A percentile compares a stretch with the other conserved stretches of the same genome.
Evolutionary conservation across 345 rosid genomes (phyloP).

Genomic region (Brassica incana): DNA sequence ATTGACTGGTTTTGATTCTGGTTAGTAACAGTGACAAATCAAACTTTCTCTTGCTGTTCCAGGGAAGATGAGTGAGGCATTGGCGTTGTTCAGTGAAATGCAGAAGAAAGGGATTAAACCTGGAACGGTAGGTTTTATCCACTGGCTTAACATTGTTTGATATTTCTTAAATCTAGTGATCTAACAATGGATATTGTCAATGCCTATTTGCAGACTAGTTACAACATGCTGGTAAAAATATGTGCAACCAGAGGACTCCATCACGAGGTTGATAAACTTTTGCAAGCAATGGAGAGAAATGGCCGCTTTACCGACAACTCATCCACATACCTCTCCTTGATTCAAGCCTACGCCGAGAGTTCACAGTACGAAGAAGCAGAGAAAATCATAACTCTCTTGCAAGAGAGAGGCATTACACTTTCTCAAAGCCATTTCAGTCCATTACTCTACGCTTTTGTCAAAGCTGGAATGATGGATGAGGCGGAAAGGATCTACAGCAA

Average conservation of each 20-base stretch:
- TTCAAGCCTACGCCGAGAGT: constrained; percentile 57
- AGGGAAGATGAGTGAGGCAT: constrained; percentile 69
- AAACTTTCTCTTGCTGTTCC: constrained; percentile 29
- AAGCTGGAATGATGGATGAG: constrained; percentile 58
- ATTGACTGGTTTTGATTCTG: constrained; percentile 2
- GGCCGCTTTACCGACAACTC: constrained; percentile 56
- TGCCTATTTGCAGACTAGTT: constrained; percentile 57
- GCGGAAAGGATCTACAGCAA: constrained; percentile 59
- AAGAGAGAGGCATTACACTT: constrained; percentile 48
- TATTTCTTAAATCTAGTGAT: neutral
- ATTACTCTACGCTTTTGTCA: constrained; percentile 53
- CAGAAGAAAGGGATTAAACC: constrained; percentile 75
- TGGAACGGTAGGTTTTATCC: constrained; percentile 54
- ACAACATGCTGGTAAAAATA: constrained; percentile 60
- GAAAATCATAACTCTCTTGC: constrained; percentile 53
- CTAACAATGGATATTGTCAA: neutral
- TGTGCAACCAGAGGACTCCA: constrained; percentile 52
- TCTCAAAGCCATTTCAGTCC: constrained; percentile 57
- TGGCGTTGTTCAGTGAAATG: constrained; percentile 57
- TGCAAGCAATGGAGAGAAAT: constrained; percentile 59
- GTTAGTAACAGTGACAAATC: neutral
- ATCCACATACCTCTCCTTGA: constrained; percentile 50
- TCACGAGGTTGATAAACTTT: constrained; percentile 52
- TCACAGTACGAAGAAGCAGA: constrained; percentile 62
- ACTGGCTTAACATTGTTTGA: neutral